phyloP scores from a whole-genome alignment of 148 eudicot species.

The Arctostaphylos glauca region DNA sequence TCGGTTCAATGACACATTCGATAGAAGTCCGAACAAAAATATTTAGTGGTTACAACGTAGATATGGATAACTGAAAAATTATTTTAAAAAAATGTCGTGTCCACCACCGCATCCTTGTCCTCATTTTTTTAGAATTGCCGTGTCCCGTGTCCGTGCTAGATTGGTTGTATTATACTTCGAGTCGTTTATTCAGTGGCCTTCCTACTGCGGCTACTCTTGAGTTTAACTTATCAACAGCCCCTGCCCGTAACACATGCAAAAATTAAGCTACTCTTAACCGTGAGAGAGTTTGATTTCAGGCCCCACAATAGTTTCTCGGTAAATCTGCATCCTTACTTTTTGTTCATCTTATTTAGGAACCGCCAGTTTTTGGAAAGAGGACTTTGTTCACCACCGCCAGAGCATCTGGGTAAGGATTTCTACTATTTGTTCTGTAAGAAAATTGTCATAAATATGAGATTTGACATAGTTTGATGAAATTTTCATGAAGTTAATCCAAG shows the following conservation, averaged over 20 bases:
- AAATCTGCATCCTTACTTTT: not conserved
- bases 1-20: no score
- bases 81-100: no score
- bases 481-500: not conserved
- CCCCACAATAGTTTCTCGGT: not conserved
- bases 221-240: not conserved
- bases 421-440: not conserved
- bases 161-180: not conserved
- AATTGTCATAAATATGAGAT: not conserved
- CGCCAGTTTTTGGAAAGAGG: constrained; percentile 86
- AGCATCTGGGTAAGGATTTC: constrained; percentile 62
- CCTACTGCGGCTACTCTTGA: not conserved
- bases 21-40: no score
- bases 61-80: no score
- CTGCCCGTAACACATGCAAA: not conserved
- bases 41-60: no score
- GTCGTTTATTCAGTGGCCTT: not conserved
- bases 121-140: no score
- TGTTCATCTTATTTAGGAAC: constrained; percentile 55
- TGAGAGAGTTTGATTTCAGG: not conserved
- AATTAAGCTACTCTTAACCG: not conserved
- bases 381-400: constrained; percentile 54
- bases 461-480: not conserved
- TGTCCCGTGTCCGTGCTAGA: no score
- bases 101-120: no score